phyloP scores from a whole-genome alignment of 257 asterid genomes.

The Plectranthus barbatus region DNA sequence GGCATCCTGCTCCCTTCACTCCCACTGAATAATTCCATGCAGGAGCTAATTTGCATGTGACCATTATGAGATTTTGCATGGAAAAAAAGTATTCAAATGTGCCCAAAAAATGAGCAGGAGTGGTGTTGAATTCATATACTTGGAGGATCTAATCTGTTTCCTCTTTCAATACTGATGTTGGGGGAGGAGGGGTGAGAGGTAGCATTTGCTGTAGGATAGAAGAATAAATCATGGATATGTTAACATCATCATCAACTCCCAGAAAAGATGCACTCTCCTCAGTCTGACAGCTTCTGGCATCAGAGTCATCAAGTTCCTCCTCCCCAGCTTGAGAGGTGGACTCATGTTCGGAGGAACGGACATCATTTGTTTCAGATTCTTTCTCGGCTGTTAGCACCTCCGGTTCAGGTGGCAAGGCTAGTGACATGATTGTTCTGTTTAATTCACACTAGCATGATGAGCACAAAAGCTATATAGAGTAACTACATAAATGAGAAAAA shows the following conservation, averaged over 20 bases:
- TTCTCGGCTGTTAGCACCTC: slow-evolving; percentile 74
- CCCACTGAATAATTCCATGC: slow-evolving; percentile 85
- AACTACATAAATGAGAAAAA: not conserved
- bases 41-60: slow-evolving; percentile 54
- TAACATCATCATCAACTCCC: slow-evolving; percentile 66
- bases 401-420: slow-evolving; percentile 86
- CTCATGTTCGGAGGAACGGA: slow-evolving; percentile 55
- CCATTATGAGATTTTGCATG: no score
- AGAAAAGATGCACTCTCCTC: slow-evolving; percentile 62
- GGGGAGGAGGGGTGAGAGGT: not conserved
- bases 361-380: slow-evolving; percentile 51
- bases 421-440: slow-evolving; percentile 83
- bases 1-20: slow-evolving; percentile 77
- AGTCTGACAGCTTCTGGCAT: slow-evolving; percentile 39
- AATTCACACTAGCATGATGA: not conserved
- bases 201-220: slow-evolving; percentile 49
- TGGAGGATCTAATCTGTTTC: not conserved
- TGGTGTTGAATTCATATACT: not conserved
- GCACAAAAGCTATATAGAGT: not conserved
- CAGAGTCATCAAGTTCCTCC: slow-evolving; percentile 64
- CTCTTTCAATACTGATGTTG: not conserved
- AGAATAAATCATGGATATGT: slow-evolving; percentile 61
- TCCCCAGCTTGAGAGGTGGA: slow-evolving; percentile 33
- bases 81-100: no score
- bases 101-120: not conserved